phyloP scores from a whole-genome alignment of 106 monocot genomes.

The Dendrobium huoshanense region DNA sequence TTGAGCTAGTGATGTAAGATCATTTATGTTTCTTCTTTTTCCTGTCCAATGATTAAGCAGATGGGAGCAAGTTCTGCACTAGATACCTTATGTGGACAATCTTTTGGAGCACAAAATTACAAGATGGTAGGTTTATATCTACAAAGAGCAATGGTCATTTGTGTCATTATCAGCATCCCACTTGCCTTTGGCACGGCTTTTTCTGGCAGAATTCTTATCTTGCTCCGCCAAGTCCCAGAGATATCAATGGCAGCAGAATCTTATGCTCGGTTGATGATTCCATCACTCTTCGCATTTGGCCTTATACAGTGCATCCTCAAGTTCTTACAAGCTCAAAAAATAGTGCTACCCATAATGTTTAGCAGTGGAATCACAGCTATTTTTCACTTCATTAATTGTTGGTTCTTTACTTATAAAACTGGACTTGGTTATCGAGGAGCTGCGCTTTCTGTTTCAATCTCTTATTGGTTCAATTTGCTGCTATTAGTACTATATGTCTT shows the following conservation, averaged over 20 bases:
- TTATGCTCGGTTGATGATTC: slow-evolving; percentile 57
- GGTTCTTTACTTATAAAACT: slow-evolving; percentile 40
- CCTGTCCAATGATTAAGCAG: slow-evolving; percentile 12
- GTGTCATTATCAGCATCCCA: slow-evolving; percentile 43
- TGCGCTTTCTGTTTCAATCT: slow-evolving; percentile 30
- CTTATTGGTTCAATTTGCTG: slow-evolving; percentile 40
- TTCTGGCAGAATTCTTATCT: slow-evolving; percentile 41
- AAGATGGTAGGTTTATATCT: slow-evolving; percentile 46
- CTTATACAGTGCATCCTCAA: slow-evolving; percentile 44
- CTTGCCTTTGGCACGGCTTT: slow-evolving; percentile 45
- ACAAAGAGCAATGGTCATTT: slow-evolving; percentile 54
- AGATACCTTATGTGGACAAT: slow-evolving; percentile 79
- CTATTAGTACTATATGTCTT: slow-evolving; percentile 28
- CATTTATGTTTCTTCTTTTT: too few relatives aligned
- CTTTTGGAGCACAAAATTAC: slow-evolving; percentile 63
- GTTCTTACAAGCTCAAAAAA: slow-evolving; percentile 56
- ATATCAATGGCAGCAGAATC: slow-evolving; percentile 55
- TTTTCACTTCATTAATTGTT: slow-evolving; percentile 48
- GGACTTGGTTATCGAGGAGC: slow-evolving; percentile 42
- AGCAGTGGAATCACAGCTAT: slow-evolving; percentile 43
- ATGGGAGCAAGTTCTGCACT: slow-evolving; percentile 63
- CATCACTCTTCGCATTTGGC: slow-evolving; percentile 61
- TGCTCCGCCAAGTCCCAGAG: slow-evolving; percentile 49
- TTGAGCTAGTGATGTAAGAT: too few relatives aligned
- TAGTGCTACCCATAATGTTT: slow-evolving; percentile 45